Evolutionary conservation across 2,329 filamentous ascomycete species (phyloP).

Genomic region (Sphaerulina vaccinii): DNA sequence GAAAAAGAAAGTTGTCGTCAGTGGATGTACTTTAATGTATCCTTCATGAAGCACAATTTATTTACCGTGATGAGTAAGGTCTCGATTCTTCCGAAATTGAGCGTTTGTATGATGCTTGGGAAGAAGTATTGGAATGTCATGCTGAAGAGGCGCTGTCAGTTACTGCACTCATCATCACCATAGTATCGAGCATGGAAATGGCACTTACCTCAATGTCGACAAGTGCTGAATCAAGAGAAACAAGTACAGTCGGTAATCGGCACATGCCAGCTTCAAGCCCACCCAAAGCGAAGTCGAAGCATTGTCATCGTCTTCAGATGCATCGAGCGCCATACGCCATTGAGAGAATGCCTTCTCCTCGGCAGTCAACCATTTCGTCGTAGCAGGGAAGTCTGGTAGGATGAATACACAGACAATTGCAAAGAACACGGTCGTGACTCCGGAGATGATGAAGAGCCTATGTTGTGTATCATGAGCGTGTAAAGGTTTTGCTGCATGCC

Average conservation of each 20-base stretch:
- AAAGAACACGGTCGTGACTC: slow-evolving; percentile 2
- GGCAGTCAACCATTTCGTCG: slow-evolving; percentile 9
- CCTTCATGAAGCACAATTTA: not conserved
- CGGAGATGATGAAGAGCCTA: slow-evolving; percentile 8
- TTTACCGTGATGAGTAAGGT: slow-evolving; percentile 6
- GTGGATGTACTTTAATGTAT: too few relatives aligned
- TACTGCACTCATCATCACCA: not conserved
- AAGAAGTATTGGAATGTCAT: slow-evolving; percentile 15
- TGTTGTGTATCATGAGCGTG: too few relatives aligned
- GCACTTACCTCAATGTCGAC: slow-evolving; percentile 7
- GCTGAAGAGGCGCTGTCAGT: not conserved
- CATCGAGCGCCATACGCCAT: slow-evolving; percentile 7
- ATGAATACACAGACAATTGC: slow-evolving; percentile 9
- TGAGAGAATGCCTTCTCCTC: slow-evolving; percentile 8
- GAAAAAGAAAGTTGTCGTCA: too few relatives aligned
- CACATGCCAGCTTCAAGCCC: slow-evolving; percentile 7
- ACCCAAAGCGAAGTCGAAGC: slow-evolving; percentile 4
- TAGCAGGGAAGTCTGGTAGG: slow-evolving; percentile 6
- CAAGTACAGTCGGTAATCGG: slow-evolving; percentile 9
- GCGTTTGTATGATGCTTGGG: slow-evolving; percentile 7
- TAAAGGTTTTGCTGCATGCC: too few relatives aligned
- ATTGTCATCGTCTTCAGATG: slow-evolving; percentile 11
- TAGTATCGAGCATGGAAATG: too few relatives aligned
- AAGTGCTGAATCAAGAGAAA: slow-evolving; percentile 9
- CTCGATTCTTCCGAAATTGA: slow-evolving; percentile 2